Conservation (phyloP, 2,329 filamentous ascomycete species). For the Thielaviopsis euricoi region DNA sequence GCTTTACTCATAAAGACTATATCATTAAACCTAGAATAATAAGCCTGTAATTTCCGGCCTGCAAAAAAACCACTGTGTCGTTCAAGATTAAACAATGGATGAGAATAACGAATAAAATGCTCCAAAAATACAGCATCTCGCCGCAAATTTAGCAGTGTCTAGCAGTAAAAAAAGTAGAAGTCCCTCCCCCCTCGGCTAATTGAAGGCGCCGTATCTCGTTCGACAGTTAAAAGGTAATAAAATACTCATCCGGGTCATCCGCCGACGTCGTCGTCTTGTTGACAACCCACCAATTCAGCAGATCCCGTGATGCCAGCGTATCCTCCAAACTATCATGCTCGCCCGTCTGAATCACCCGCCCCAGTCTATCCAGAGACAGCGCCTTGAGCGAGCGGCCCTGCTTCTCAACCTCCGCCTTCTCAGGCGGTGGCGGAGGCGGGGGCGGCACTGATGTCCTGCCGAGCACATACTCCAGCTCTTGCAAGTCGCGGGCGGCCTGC, state of each 20-base stretch:
- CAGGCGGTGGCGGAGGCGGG: not conserved
- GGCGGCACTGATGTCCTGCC: not conserved
- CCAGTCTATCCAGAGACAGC: constrained; percentile 21
- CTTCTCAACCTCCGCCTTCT: constrained; percentile 2
- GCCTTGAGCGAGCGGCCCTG: constrained; percentile 24
- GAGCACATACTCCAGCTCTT: not conserved
- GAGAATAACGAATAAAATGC: too few species aligned
- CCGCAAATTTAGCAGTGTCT: too few species aligned
- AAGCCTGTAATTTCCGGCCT: too few species aligned
- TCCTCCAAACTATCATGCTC: constrained; percentile 29
- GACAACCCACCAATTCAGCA: constrained; percentile 23
- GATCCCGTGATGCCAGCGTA: constrained; percentile 25
- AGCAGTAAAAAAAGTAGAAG: not conserved
- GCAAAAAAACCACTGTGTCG: too few species aligned
- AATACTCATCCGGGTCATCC: not conserved
- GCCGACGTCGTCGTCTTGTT: not conserved
- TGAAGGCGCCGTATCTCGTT: not conserved
- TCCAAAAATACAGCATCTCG: too few species aligned
- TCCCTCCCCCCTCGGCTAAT: too few species aligned
- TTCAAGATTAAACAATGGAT: too few species aligned
- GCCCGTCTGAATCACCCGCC: constrained; percentile 23
- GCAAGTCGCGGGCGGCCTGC: constrained; percentile 9
- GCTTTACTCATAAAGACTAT: too few species aligned
- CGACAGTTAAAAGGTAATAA: not conserved
- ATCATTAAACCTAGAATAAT: too few species aligned